Base-by-base conservation (phyloP, 1,139 yeast genomes). In the Pichia sp. region DNA sequence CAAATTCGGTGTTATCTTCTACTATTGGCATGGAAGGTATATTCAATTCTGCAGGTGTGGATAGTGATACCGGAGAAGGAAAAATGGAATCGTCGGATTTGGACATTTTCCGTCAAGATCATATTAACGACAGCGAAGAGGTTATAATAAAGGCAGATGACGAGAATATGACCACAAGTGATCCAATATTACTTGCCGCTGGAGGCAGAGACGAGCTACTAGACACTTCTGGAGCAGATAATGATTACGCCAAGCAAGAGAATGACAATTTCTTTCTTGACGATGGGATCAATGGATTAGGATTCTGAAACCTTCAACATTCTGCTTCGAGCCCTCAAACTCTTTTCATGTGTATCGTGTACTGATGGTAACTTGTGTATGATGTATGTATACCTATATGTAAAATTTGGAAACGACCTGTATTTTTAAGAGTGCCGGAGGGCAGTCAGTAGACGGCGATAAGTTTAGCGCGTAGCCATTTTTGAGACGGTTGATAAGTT, bases 81-180 rank as follows among this genome's bases (percentile, higher is more conserved):
- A 56, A 55, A 31, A 40, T 57, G 4, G 62, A 53, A 16, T 58
- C 62, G 3, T 51, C 59, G 7, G 61, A 56, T 16, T 49, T 59
- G 19, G 62, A 59, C 49, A 47, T 59, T 26, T 58, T 58, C 31
- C 49, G 55, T n/a, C 51, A 52, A 49, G 41, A 16, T 19, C 32
- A 45, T 40, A 32, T 44, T 16, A 5, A 48, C 26, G 36, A 50
- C 41, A 13, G 15, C 15, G 49, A 46, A 15, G 50, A 46, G 8
- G 40, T 32, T 3, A n/a, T 48, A 38, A 29, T 48, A 3, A 48
- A 38, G 23, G 45, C 23, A 8, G 45, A 48, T 16, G 50, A 48
- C 16, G 51, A 48, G 16, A 40, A 48, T 16, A 13, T 48, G 15
- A n/a, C 38, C 7, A 19, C 13, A 15, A 34, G 32, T 41, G 45